Conservation (phyloP, 768 basidiomycete species). For the Trametes elegans region DNA sequence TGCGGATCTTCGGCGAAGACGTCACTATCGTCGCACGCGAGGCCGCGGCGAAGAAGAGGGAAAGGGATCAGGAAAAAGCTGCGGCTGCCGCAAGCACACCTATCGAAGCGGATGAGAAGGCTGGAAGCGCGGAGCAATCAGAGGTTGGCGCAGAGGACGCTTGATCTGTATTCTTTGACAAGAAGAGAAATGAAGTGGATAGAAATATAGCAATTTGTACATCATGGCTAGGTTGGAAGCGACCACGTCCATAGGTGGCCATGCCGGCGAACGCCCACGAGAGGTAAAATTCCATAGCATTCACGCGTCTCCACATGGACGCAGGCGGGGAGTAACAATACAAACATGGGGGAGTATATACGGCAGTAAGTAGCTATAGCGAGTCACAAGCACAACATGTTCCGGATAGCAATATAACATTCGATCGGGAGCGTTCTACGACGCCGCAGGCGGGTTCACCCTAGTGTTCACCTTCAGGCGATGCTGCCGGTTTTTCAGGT, state of each 20-base stretch:
- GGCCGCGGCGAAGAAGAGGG: slow-evolving; percentile 29
- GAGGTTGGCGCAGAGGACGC: background rate
- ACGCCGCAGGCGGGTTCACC: slow-evolving; percentile 20
- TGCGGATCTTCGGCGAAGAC: slow-evolving; percentile 82
- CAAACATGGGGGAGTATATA: slow-evolving; percentile 14
- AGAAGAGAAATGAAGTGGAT: no score
- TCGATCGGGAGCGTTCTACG: slow-evolving; percentile 11
- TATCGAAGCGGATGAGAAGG: background rate
- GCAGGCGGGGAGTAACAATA: slow-evolving; percentile 15
- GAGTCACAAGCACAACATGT: slow-evolving; percentile 20
- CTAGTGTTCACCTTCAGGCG: slow-evolving; percentile 71
- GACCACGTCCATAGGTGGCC: no score
- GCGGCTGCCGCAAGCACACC: background rate
- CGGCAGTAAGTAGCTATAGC: slow-evolving; percentile 17
- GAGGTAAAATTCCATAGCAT: slow-evolving; percentile 9
- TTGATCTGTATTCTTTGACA: no score
- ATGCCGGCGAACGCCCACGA: no score
- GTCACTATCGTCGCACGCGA: slow-evolving; percentile 54
- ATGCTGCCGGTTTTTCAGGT: slow-evolving; percentile 83
- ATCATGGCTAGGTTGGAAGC: no score
- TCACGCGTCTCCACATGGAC: background rate
- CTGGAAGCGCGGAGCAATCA: background rate
- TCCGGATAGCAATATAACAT: slow-evolving; percentile 19
- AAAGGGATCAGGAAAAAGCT: slow-evolving; percentile 5
- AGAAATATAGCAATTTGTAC: no score